Percentiles rank a stretch among this genome's conserved stretches.
phyloP scores from a whole-genome alignment of 441 rosid species.

The Gossypium schwendimanii region DNA sequence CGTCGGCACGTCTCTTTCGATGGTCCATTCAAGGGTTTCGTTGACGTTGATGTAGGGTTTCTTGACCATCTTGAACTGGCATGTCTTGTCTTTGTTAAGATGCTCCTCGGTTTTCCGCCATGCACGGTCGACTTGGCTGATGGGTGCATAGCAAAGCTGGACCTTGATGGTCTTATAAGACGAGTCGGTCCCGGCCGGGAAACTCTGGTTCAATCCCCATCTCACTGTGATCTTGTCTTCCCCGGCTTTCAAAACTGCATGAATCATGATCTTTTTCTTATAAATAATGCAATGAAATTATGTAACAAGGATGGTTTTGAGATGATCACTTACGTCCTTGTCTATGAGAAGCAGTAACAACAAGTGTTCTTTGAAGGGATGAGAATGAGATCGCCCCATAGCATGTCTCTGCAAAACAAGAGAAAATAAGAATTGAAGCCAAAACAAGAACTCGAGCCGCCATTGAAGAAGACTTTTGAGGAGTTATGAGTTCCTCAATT shows the following conservation, averaged over 20 bases:
- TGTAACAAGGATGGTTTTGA: neutral
- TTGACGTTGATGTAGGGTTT: slow-evolving; percentile 24
- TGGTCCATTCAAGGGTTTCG: slow-evolving; percentile 29
- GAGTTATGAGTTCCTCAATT: neutral
- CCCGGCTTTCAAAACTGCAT: slow-evolving; percentile 47
- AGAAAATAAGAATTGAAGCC: slow-evolving; percentile 29
- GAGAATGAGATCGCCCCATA: slow-evolving; percentile 37
- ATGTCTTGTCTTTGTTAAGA: slow-evolving; percentile 59
- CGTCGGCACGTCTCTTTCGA: slow-evolving; percentile 44
- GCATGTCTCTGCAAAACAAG: slow-evolving; percentile 23
- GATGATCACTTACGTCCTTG: slow-evolving; percentile 29
- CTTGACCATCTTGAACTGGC: slow-evolving; percentile 31
- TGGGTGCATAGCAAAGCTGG: slow-evolving; percentile 52
- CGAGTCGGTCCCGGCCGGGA: slow-evolving; percentile 32
- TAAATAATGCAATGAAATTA: neutral
- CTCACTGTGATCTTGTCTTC: slow-evolving; percentile 43
- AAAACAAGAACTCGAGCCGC: slow-evolving; percentile 25
- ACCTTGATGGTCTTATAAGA: slow-evolving; percentile 39
- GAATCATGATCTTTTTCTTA: neutral
- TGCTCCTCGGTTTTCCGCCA: slow-evolving; percentile 58
- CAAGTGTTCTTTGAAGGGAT: slow-evolving; percentile 32
- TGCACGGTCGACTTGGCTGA: slow-evolving; percentile 56
- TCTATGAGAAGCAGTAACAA: slow-evolving; percentile 36
- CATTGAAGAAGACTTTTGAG: slow-evolving; percentile 10
- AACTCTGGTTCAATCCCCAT: slow-evolving; percentile 43